Conservation (phyloP, 31 red algal genomes). For the Porphyra umbilicalis region DNA sequence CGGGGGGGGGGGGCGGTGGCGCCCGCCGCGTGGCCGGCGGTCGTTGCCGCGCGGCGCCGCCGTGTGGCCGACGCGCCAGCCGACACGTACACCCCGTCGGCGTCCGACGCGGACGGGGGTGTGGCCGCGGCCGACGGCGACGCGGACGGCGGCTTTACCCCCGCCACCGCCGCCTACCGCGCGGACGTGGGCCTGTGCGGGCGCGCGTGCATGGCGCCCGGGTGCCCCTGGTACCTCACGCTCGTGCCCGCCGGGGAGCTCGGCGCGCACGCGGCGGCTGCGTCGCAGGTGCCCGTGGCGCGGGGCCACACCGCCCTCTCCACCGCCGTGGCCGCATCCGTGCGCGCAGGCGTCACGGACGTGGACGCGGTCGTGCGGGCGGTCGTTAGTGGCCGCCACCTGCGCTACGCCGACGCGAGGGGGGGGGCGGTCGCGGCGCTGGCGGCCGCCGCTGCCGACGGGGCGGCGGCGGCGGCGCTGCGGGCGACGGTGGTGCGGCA, state of each 20-base stretch:
- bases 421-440: too few relatives aligned
- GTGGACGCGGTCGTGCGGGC: neutral
- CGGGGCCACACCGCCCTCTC: neutral
- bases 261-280: neutral
- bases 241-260: neutral
- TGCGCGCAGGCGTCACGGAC: neutral
- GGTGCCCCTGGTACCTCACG: neutral
- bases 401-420: too few relatives aligned
- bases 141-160: neutral
- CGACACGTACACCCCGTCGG: neutral
- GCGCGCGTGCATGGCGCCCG: neutral
- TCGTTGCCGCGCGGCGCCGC: neutral
- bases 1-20: too few relatives aligned
- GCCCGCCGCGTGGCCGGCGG: neutral
- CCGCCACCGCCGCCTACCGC: neutral
- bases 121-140: neutral
- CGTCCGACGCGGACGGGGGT: too few relatives aligned
- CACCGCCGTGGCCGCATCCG: too few relatives aligned
- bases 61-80: too few relatives aligned
- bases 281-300: neutral
- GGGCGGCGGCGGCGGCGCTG: too few relatives aligned
- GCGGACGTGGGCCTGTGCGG: neutral
- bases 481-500: too few relatives aligned
- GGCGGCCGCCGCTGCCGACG: too few relatives aligned
- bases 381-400: neutral